Percentiles rank a stretch among this genome's conserved stretches.
Conservation (phyloP, 805 yeast species). For the Starmera quercuum region DNA sequence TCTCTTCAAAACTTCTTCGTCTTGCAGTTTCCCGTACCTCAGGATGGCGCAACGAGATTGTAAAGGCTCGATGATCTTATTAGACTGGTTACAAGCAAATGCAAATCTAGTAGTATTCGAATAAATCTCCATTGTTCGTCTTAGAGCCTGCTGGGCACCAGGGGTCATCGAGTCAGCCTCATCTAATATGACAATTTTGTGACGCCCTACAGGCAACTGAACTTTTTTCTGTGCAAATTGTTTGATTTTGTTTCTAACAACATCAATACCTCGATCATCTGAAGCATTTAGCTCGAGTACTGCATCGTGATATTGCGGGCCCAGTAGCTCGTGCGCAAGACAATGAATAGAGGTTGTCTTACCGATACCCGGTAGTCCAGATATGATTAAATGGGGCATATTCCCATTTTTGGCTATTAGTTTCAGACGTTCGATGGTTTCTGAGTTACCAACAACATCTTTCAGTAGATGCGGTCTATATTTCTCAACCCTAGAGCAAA, state of each 20-base stretch:
- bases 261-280: conserved; percentile 96
- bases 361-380: conserved; percentile 97
- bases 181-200: conserved; percentile 87
- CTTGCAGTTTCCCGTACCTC: conserved; percentile 72
- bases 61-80: conserved; percentile 91
- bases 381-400: conserved; percentile 92
- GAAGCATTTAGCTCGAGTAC: conserved; percentile 92
- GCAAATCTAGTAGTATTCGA: conserved; percentile 96
- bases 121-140: conserved; percentile 94
- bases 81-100: conserved; percentile 95
- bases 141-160: conserved; percentile 91
- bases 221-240: conserved; percentile 95
- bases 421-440: conserved; percentile 76
- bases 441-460: conserved; percentile 91
- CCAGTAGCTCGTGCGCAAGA: conserved; percentile 77
- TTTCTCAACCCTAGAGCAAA: conserved; percentile 70
- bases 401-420: conserved; percentile 89
- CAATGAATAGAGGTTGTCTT: conserved; percentile 93
- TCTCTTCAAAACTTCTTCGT: conserved; percentile 77
- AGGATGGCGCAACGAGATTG: conserved; percentile 95
- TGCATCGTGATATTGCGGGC: conserved; percentile 67
- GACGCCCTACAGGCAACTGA: conserved; percentile 78
- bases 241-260: conserved; percentile 88
- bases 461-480: conserved; percentile 74
- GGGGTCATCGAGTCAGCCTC: conserved; percentile 98